Conservation (phyloP, 331 rosid species). For the Pyracantha coccinea region DNA sequence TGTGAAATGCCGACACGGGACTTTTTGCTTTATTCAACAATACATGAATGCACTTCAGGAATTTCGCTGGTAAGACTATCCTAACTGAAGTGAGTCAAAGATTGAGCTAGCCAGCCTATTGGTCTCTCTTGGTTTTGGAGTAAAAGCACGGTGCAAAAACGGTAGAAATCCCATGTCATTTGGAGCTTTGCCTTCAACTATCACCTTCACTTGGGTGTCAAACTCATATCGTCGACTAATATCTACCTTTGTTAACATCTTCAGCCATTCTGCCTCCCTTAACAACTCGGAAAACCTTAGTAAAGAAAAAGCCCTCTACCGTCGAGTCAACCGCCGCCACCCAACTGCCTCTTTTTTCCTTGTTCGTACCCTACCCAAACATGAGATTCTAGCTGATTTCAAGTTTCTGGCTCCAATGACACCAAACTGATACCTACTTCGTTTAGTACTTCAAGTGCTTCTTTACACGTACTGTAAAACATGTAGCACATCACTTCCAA, state of each 20-base stretch:
- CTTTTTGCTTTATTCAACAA: too few relatives aligned
- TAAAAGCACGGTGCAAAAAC: neutral
- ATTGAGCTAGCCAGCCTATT: neutral
- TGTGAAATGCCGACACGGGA: too few relatives aligned
- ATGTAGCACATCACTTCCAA: neutral
- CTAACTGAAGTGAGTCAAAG: neutral
- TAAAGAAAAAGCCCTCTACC: neutral
- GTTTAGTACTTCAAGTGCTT: neutral
- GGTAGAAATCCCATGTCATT: neutral
- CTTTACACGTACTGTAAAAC: neutral
- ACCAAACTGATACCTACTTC: neutral
- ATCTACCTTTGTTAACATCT: neutral
- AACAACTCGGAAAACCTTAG: neutral
- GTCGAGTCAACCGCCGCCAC: neutral
- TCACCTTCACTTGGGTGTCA: neutral
- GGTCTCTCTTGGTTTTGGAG: neutral
- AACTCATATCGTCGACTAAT: neutral
- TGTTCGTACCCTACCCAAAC: too few relatives aligned
- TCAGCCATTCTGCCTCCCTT: neutral
- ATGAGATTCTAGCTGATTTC: too few relatives aligned
- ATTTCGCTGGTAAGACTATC: neutral
- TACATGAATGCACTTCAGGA: neutral
- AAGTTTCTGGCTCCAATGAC: neutral
- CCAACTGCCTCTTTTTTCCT: neutral
- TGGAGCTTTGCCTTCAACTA: neutral